phyloP scores from a whole-genome alignment of 371 early-diverging fungal species.

The Conidiobolus incongruus region DNA sequence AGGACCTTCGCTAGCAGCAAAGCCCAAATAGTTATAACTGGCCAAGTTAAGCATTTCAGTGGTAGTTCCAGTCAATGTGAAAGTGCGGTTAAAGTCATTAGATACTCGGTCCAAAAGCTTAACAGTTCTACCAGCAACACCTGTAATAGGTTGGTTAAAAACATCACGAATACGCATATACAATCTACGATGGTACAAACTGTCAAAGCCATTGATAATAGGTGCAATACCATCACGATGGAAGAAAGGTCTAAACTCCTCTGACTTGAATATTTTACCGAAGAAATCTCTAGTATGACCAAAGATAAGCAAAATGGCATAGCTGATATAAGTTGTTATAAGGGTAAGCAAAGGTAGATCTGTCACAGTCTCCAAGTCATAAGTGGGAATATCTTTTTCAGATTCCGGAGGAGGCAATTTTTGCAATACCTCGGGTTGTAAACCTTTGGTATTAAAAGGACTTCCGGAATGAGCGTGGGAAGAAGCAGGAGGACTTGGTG shows the following conservation, averaged over 20 bases:
- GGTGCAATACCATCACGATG: slow-evolving; percentile 48
- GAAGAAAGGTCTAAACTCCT: background rate
- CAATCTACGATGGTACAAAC: slow-evolving; percentile 88
- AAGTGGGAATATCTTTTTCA: no score
- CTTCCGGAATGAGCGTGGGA: slow-evolving; percentile 1
- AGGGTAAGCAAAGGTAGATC: slow-evolving; percentile 17
- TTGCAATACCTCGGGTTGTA: slow-evolving; percentile 1
- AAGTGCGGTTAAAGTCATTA: slow-evolving; percentile 64
- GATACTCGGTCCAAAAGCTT: slow-evolving; percentile 67
- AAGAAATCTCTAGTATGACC: slow-evolving; percentile 79
- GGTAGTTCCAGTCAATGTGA: slow-evolving; percentile 59
- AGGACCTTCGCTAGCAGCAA: slow-evolving; percentile 70
- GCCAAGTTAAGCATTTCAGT: slow-evolving; percentile 80
- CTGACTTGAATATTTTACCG: slow-evolving; percentile 37
- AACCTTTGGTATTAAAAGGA: slow-evolving; percentile 3
- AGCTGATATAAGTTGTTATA: slow-evolving; percentile 86
- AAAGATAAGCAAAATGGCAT: slow-evolving; percentile 79
- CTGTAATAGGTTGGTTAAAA: slow-evolving; percentile 92
- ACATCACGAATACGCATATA: slow-evolving; percentile 91
- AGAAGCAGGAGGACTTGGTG: slow-evolving; percentile 1
- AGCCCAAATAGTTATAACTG: slow-evolving; percentile 99
- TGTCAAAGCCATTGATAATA: slow-evolving; percentile 83
- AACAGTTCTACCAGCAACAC: slow-evolving; percentile 82
- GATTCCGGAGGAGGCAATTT: background rate
- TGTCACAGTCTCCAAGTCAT: background rate